Conservation (phyloP, 2,329 filamentous ascomycete genomes). For the Monosporascus cannonballus region DNA sequence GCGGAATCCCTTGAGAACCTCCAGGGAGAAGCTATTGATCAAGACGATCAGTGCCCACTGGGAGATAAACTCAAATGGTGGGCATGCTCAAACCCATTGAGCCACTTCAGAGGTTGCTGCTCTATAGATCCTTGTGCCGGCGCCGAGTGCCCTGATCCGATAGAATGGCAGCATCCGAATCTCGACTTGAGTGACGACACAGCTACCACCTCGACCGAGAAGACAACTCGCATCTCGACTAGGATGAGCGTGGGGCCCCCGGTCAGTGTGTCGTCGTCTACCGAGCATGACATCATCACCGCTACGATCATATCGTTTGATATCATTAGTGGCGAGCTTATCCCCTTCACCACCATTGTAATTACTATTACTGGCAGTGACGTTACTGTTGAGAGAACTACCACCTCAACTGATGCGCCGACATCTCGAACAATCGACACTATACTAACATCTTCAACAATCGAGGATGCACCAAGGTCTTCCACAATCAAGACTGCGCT, state of each 20-base stretch:
- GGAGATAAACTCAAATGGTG: neutral
- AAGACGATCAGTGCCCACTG: neutral
- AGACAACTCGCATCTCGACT: neutral
- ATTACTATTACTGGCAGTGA: too few species aligned
- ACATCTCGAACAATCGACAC: too few species aligned
- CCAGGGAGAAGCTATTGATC: neutral
- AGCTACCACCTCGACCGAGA: neutral
- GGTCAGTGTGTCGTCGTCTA: neutral
- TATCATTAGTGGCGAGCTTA: neutral
- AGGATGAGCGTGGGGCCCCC: neutral
- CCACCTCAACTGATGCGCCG: too few species aligned
- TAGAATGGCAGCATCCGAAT: neutral
- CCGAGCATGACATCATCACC: neutral
- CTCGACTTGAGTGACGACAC: neutral
- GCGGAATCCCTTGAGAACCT: neutral
- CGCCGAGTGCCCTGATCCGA: neutral
- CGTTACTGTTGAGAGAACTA: too few species aligned
- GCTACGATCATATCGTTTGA: neutral
- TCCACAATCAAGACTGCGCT: too few species aligned
- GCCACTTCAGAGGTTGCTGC: neutral
- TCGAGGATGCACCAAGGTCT: too few species aligned
- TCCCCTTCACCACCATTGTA: too few species aligned
- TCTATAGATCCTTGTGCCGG: neutral
- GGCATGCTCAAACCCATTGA: neutral
- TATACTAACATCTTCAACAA: too few species aligned